These are phyloP conservation scores for Fusarium hainanense DNA, from an alignment of 2,329 filamentous ascomycete genomes.

Conservation along the genomic window DNA sequence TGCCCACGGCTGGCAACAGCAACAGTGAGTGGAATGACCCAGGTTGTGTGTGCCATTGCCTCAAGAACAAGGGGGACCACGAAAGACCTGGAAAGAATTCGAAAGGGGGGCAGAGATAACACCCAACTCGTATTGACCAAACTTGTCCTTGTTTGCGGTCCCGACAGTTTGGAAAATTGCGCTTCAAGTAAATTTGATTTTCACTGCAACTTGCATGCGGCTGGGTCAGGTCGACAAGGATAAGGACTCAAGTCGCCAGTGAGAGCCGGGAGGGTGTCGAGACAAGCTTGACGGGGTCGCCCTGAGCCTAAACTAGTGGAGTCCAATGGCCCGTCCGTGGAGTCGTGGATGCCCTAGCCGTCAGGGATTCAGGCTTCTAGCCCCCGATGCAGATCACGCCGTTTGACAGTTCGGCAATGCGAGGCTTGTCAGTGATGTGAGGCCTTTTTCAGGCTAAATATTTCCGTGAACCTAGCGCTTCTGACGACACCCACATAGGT, in stretches of 20 bases:
- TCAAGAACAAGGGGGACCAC: constrained; percentile 19
- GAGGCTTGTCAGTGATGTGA: constrained; percentile 19
- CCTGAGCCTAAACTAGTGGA: constrained; percentile 42
- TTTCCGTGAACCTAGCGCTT: constrained; percentile 8
- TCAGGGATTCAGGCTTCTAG: constrained; percentile 45
- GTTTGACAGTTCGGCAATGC: constrained; percentile 47
- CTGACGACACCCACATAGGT: neutral
- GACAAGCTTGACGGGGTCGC: constrained; percentile 41
- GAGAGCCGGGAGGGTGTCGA: constrained; percentile 37
- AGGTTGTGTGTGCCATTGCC: constrained; percentile 26
- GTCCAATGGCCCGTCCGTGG: constrained; percentile 22
- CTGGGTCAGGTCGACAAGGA: constrained; percentile 34
- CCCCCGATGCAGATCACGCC: constrained; percentile 48
- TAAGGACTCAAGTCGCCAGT: constrained; percentile 32
- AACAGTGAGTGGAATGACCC: constrained; percentile 21
- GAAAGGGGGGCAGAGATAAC: constrained; percentile 35
- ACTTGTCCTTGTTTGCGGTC: constrained; percentile 43
- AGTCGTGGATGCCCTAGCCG: constrained; percentile 37
- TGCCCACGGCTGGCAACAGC: constrained; percentile 43
- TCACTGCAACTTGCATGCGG: constrained; percentile 43
- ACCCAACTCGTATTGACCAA: constrained; percentile 41
- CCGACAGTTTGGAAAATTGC: constrained; percentile 54
- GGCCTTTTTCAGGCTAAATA: constrained; percentile 24
- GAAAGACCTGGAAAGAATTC: constrained; percentile 29
- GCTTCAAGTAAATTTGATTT: constrained; percentile 48